Evolutionary conservation across 768 basidiomycete species (phyloP), one percentile per base, ranked within the genome.

Genomic region (Leccinum longicurvipes): DNA sequence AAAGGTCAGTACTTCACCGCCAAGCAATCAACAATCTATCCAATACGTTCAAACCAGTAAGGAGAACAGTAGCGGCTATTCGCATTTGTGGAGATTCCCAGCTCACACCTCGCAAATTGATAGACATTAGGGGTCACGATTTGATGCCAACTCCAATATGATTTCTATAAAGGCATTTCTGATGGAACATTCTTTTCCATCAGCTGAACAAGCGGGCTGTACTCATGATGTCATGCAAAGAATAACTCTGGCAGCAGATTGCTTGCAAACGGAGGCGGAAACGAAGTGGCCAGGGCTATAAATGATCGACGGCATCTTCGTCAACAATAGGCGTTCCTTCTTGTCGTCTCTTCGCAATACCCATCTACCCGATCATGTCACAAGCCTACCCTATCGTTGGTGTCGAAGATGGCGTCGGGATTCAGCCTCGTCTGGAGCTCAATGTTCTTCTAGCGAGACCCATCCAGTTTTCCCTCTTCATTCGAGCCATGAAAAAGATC

Each of bases 401-500:
- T 17, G 2, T 31, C 2, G 10, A 17, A 11, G 50, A 45, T 25
- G 44, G 14, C 47, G 39, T 44, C 2, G 57, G 60, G 7, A 11
- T 54, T n/a, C 55, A 64, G 23, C 47, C 29, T 21, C 63, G 63
- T 49, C 54, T 56, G 4, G 63, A 64, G 45, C 23, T 64, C 34
- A 54, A 50, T 17, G 60, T 62, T n/a, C 60, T 64, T 23, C 44
- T 48, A 23, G 15, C 39, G 39, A 56, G 56, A 5, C 25, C 56
- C 9, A 53, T 59, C 10, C 53, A 62, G 14, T 64, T 59, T 17
- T 64, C 63, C 4, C 56, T 65, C 29, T 65, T 65, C 47, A 56
- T 65, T 17, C 63, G 23, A 8, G 63, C 52, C 15, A 19, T 65
- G 32, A 52, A 19, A 6, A 58, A 45, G 1, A 14, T 64, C 49